Conservation (phyloP, 164 flowering plant species). For the Nelumbo lutea region DNA sequence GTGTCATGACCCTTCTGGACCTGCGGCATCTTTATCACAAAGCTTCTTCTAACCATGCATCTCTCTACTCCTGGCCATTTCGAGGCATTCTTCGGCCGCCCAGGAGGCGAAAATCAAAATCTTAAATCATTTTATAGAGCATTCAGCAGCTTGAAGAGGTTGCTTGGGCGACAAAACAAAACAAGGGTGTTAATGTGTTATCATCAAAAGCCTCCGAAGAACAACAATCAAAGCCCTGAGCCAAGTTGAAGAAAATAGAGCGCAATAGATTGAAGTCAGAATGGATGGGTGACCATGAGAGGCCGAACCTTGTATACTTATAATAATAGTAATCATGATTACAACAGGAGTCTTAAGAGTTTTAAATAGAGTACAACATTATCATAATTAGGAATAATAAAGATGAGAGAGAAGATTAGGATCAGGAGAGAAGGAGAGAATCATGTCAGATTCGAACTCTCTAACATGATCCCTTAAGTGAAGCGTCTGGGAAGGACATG, state of each 20-base stretch:
- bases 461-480: no score
- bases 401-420: no score
- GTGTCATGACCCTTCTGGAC: not conserved
- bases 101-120: constrained; percentile 17
- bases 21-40: constrained; percentile 17
- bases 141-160: constrained; percentile 28
- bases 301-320: no score
- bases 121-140: constrained; percentile 24
- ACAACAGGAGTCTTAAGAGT: no score
- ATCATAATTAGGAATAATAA: no score
- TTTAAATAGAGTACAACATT: no score
- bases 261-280: no score
- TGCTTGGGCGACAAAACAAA: constrained; percentile 27
- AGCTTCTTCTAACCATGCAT: constrained; percentile 19
- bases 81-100: constrained; percentile 22
- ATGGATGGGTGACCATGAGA: no score
- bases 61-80: constrained; percentile 19
- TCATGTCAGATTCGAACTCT: no score
- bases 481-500: no score
- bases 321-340: no score
- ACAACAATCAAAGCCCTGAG: constrained; percentile 31
- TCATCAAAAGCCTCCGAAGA: constrained; percentile 24
- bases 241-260: not conserved
- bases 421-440: no score
- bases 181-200: constrained; percentile 14